Evolutionary conservation across 768 basidiomycete genomes (phyloP).

Genomic region (Tylopilus balloui): DNA sequence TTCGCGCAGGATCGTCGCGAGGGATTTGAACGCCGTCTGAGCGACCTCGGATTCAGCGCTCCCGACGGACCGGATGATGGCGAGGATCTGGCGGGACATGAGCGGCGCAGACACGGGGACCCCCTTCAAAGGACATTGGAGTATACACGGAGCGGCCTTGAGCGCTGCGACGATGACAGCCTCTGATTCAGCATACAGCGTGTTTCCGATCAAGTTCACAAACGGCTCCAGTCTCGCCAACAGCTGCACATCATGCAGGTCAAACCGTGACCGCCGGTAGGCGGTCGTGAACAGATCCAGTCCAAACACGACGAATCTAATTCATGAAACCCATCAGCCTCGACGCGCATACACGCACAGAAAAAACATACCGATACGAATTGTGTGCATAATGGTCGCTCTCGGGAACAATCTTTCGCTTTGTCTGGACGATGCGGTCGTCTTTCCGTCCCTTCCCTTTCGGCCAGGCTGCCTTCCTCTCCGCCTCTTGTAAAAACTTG

Average conservation of each 20-base stretch:
- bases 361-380: slow-evolving; percentile 66
- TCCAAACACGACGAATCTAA: slow-evolving; percentile 85
- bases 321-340: neutral
- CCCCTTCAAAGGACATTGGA: slow-evolving; percentile 77
- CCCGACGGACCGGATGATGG: slow-evolving; percentile 76
- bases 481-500: slow-evolving; percentile 67
- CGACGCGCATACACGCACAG: neutral
- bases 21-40: slow-evolving; percentile 82
- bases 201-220: slow-evolving; percentile 83
- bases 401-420: slow-evolving; percentile 53
- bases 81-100: slow-evolving; percentile 77
- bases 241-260: slow-evolving; percentile 70
- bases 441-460: slow-evolving; percentile 36
- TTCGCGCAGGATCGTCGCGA: slow-evolving; percentile 88
- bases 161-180: slow-evolving; percentile 72
- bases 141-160: slow-evolving; percentile 74
- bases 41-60: slow-evolving; percentile 87
- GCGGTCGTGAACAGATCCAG: slow-evolving; percentile 88
- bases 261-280: slow-evolving; percentile 78
- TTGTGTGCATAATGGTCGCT: slow-evolving; percentile 78
- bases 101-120: slow-evolving; percentile 75
- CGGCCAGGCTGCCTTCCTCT: slow-evolving; percentile 32
- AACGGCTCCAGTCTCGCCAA: slow-evolving; percentile 84
- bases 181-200: slow-evolving; percentile 79
- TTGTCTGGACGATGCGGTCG: slow-evolving; percentile 72